Evolutionary conservation across 2,329 filamentous ascomycete species (phyloP), one percentile per base, ranked within the genome.

Genomic region (Colletotrichum eleusines): DNA sequence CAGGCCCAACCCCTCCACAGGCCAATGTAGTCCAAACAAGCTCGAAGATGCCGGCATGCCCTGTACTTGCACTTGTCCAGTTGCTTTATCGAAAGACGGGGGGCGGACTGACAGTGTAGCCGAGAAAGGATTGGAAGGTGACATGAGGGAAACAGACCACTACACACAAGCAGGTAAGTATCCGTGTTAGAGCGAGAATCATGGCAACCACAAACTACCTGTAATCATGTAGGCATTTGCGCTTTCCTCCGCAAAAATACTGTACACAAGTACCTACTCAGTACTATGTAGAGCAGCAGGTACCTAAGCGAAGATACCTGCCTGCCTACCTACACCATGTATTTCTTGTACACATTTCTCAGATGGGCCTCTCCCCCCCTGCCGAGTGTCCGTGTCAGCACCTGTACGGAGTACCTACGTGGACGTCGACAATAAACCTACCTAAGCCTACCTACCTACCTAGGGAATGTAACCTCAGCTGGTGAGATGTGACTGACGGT

Each of bases 11-110:
- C 69, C 40, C 46, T 44, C 44, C 3, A 38, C 26, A 28, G 23
- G 38, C 48, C 28, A 51, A 68, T 63, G 64, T 69, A 69, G 58
- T 63, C 64, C 58, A 63, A 58, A 71, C 68, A 62, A 53, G 44
- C 28, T 33, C 14, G 42, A 12, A 57, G 68, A 71, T 67, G 35
- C 40, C 40, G 18, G 9, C 40, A 42, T 40, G 6, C 14, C 6
- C 12, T 2, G 40, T 44, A 44, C 20, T 44, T 44, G 20, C 7
- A 23, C 11, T n/a, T 20, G 18, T n/a, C 20, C 20, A 46, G 9
- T 8, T 44, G 20, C 7, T n/a, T 44, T 11, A n/a, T 44, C 20
- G 18, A 44, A 26, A 11, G n/a, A n/a, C 23, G 38, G 46, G 28
- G 18, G 18, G 18, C 40, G 18, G 31, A 18, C 20, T 18, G 23